Evolutionary conservation across 768 basidiomycete species (phyloP).

Genomic region (Mycena polygramma): DNA sequence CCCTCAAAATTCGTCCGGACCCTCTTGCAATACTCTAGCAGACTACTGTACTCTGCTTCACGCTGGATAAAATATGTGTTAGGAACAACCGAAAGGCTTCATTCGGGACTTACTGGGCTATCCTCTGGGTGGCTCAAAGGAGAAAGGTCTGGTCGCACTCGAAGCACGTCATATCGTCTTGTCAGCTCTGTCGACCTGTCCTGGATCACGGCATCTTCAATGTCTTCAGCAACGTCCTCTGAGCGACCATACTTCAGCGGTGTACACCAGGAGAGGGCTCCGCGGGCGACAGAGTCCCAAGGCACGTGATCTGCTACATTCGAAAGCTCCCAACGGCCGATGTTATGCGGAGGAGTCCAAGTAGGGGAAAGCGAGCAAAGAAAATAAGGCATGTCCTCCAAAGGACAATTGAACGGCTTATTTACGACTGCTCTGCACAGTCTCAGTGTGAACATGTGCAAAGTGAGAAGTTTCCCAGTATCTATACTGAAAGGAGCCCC

Average conservation of each 20-base stretch:
- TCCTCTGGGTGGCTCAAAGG: constrained; percentile 80
- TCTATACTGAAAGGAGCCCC: constrained; percentile 65
- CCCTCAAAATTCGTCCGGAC: constrained; percentile 73
- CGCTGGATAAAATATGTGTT: constrained; percentile 54
- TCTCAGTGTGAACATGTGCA: constrained; percentile 75
- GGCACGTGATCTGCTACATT: constrained; percentile 59
- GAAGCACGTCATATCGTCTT: constrained; percentile 70
- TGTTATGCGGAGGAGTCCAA: constrained; percentile 51
- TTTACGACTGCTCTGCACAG: constrained; percentile 74
- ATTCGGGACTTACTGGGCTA: constrained; percentile 64
- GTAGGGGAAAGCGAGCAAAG: constrained; percentile 67
- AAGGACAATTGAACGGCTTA: constrained; percentile 71
- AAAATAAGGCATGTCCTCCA: constrained; percentile 72
- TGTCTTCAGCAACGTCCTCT: constrained; percentile 56
- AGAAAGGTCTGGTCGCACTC: constrained; percentile 74
- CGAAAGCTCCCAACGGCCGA: constrained; percentile 37
- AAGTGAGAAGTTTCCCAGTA: constrained; percentile 56
- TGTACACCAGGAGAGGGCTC: constrained; percentile 64
- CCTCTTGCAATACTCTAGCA: constrained; percentile 76
- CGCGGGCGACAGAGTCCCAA: constrained; percentile 73
- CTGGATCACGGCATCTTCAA: constrained; percentile 78
- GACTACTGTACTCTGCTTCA: constrained; percentile 69
- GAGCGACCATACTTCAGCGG: constrained; percentile 57
- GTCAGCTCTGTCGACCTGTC: constrained; percentile 85
- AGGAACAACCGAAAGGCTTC: constrained; percentile 9